Base-by-base conservation (phyloP, 2,329 filamentous ascomycete species). In the Sclerotiophoma versabilis region DNA sequence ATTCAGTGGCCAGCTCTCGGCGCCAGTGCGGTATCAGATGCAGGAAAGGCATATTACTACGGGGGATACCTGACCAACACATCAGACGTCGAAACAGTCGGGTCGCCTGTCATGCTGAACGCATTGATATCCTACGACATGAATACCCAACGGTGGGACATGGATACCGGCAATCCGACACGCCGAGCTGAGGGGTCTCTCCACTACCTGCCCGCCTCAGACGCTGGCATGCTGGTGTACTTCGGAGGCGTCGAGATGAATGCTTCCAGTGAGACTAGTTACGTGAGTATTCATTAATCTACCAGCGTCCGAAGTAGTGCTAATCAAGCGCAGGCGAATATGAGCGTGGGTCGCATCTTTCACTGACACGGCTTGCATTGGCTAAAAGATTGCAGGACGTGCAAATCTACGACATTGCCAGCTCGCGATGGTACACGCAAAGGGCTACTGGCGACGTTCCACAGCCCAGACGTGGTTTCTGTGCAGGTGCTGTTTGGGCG, bases 41-140 rank as follows among this genome's bases (percentile, higher is more conserved):
- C 50, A 11, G 62, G 59, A 3, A 42, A 39, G 51, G 84, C 79
- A 3, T 87, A 83, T 65, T 84, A 85, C 65, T 81, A 84, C 53
- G 85, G 85, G n/a, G 85, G 85, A 22, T 87, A 82, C 79, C 73
- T 83, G 43, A 84, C 79, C 57, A 83, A 83, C 58, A 69, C 67
- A 39, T 81, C 82, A 0, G 57, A 74, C 78, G 76, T 37, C 36
- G 10, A 27, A 32, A 1, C 4, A 39, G 48, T 29, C 62, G 17
- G 47, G 37, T 12, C 2, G 73, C 10, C 71, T 26, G 83, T 77
- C 1, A 63, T 79, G 34, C 80, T 80, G 11, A 81, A 79, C 2
- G 76, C 74, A 10, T 62, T 87, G 39, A 65, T 86, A 17, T 77
- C 76, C 36, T 87, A 85, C 64, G 75, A 80, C 57, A 83, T 85